These are phyloP conservation scores for Athelia sp. DNA, from an alignment of 1,284 basidiomycete genomes.

Conservation along the genomic window DNA sequence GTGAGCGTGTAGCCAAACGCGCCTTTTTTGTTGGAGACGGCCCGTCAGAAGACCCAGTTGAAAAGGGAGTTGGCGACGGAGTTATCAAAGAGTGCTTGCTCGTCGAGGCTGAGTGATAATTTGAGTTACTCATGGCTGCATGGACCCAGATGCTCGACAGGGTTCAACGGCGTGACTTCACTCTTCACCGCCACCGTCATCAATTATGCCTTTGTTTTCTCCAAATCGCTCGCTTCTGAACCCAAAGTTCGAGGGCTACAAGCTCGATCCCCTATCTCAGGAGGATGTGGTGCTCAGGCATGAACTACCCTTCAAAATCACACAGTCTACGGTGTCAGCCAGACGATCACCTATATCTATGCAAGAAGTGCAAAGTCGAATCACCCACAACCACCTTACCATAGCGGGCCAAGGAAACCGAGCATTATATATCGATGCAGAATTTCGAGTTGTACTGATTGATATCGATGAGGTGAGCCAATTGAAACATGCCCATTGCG, in stretches of 20 bases:
- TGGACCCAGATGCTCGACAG: no score
- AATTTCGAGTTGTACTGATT: conserved; percentile 61
- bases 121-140: no score
- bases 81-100: conserved; percentile 1
- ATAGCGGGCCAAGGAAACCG: conserved; percentile 40
- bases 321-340: conserved; percentile 55
- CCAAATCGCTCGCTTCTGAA: conserved; percentile 55
- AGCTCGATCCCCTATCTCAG: conserved; percentile 55
- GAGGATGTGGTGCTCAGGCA: conserved; percentile 48
- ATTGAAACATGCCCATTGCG: no score
- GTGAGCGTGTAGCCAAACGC: not conserved
- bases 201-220: conserved; percentile 22
- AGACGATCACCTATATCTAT: conserved; percentile 61
- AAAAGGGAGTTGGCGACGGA: not conserved
- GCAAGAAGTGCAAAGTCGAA: conserved; percentile 78
- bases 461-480: conserved; percentile 50
- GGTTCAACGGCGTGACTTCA: no score
- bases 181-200: no score
- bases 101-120: not conserved
- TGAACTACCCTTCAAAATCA: conserved; percentile 44
- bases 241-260: conserved; percentile 83
- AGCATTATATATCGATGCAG: conserved; percentile 69
- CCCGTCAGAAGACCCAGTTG: not conserved
- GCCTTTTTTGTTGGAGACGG: not conserved
- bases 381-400: conserved; percentile 80